Evolutionary conservation across 2,329 filamentous ascomycete species (phyloP), one percentile per base, ranked within the genome.

Genomic region (Fusarium verrucosum): DNA sequence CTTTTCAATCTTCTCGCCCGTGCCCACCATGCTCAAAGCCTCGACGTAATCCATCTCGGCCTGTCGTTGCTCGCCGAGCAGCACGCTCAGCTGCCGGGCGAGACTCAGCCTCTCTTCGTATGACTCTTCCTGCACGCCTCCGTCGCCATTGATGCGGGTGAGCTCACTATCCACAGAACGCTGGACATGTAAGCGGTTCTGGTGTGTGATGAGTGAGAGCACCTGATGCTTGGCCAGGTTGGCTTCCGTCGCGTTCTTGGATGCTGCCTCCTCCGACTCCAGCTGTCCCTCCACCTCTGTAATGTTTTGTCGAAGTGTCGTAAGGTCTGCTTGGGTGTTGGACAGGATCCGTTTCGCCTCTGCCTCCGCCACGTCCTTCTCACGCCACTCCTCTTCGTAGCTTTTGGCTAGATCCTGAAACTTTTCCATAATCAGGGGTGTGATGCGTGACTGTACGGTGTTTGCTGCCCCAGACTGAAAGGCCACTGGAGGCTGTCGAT

Each of bases 341-440:
- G 82, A 81, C 16, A 92, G 81, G 52, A 89, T 86, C 16, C 86
- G 82, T 45, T 85, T 85, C 4, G 89, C 89, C 73, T 91, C 90
- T 23, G 84, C 83, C 70, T 91, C 88, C 4, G 87, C 87, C 17
- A 85, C 82, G 49, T 92, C 87, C 72, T 92, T 92, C 65, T 93
- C 90, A 49, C 85, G 83, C 70, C 92, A 86, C 73, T 94, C 90
- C 25, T 89, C 85, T 57, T 95, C 92, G 71, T 92, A 92, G 53
- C 83, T 88, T 54, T 83, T 82, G 3, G 90, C 87, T 11, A 94
- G 81, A 63, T 89, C 88, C 68, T 88, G 86, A 62, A 92, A 88
- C 66, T 91, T 92, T 56, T 92, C 88, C 8, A 90, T 80, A 58
- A 93, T 85, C 7, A 91, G 81, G 5, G 88, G 85, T 6, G 87